Base-by-base conservation (phyloP, 352 stramenopile species). In the Pythium utonaiense region DNA sequence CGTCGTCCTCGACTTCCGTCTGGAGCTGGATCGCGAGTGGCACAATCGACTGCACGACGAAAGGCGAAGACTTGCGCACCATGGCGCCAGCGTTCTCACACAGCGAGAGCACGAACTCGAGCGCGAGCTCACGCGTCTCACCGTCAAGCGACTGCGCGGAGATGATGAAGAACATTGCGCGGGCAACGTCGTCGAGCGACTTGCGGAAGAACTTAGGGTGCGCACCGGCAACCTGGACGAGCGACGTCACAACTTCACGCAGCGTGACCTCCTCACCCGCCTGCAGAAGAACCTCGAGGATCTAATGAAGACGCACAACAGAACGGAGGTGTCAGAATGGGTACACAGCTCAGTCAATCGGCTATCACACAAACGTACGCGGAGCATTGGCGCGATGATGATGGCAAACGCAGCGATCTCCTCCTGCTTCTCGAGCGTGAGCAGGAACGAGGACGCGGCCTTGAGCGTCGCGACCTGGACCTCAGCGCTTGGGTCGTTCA, bases 191-290 rank as follows among this genome's bases (percentile, higher is more conserved):
- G 54, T 90, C 81, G 53, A 93, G 64, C 48, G 78, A 65, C 49
- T 73, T 71, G 66, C 80, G 77, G 69, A 95, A 92, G 69, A 95
- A 92, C 57, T 84, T 89, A 17, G 86, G 82, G 64, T 95, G 86
- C 45, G 86, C 67, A 55, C 90, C 86, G 0, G 83, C 78, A 8
- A 95, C 71, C 67, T 89, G 78, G 51, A 95, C 73, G 30, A 95
- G 74, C 52, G 74, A 68, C 19, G 80, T 78, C 14, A 95, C 69
- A 38, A 93, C 77, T 33, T 91, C 82, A 40, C 86, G 83, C 57
- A 92, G 83, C 10, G 69, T 75, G 1, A 70, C 60, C 52, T 95
- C 83, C 56, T 95, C 86, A 13, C 71, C 72, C 9, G 57, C 49
- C 40, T 77, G 73, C 7, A 92, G 66, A 27, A 93, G 69, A 42